Conservation (phyloP, 371 early-diverging fungal genomes). For the Syncephalis fuscata region DNA sequence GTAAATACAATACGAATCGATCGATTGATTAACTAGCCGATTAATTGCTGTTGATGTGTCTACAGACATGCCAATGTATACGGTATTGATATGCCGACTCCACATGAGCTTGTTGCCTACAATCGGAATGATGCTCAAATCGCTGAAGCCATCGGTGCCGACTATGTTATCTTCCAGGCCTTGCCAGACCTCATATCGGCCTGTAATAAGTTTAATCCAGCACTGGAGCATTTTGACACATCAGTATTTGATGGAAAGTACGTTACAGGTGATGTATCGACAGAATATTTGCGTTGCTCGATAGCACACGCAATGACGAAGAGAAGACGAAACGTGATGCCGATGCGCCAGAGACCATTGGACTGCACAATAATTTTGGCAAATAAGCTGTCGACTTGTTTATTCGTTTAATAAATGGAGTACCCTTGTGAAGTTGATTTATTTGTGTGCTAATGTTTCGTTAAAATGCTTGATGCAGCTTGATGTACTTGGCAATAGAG, state of each 20-base stretch:
- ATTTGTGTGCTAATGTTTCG: neutral
- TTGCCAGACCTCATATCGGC: constrained; percentile 66
- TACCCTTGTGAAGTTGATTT: neutral
- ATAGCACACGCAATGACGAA: constrained; percentile 31
- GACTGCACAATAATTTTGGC: constrained; percentile 31
- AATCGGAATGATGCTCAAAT: constrained; percentile 61
- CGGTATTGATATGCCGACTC: constrained; percentile 97
- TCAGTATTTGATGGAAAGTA: constrained; percentile 90
- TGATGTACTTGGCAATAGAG: too few species aligned
- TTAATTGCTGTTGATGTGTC: too few species aligned
- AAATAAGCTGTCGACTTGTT: neutral
- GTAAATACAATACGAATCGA: too few species aligned
- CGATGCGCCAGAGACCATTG: constrained; percentile 39
- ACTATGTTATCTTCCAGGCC: constrained; percentile 79
- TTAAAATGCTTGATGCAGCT: too few species aligned
- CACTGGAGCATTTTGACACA: constrained; percentile 70
- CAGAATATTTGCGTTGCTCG: constrained; percentile 66
- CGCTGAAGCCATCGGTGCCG: constrained; percentile 79
- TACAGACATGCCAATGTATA: constrained; percentile 96
- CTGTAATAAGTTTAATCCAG: constrained; percentile 64
- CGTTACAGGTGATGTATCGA: constrained; percentile 71
- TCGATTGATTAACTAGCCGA: too few species aligned
- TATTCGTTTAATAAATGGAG: too few species aligned
- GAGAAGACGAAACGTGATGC: constrained; percentile 17
- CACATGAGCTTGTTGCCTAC: constrained; percentile 79